A percentile compares a stretch with the other conserved stretches of the same genome.
Conservation (phyloP, 1,284 basidiomycete genomes). For the Tilletia walkeri region DNA sequence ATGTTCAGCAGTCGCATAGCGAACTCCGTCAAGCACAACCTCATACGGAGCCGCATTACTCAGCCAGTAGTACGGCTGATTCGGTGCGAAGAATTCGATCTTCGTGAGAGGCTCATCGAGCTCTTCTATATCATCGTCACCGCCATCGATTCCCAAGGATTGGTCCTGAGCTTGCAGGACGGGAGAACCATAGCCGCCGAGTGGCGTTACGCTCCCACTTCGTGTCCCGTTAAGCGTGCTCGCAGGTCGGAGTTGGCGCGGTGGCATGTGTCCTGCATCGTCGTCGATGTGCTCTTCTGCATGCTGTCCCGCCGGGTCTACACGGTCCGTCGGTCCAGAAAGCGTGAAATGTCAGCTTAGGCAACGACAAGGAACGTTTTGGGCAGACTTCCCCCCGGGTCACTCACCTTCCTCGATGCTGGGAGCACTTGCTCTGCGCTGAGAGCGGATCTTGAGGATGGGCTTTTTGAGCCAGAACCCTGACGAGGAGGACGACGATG, state of each 20-base stretch:
- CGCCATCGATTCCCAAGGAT: neutral
- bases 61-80: conserved; percentile 39
- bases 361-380: neutral
- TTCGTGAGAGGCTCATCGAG: neutral
- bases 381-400: neutral
- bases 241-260: neutral
- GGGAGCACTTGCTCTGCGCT: conserved; percentile 4
- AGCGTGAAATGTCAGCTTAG: neutral
- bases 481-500: too few relatives aligned
- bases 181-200: neutral
- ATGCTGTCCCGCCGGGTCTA: conserved; percentile 9
- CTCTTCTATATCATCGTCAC: neutral
- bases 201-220: conserved; percentile 1
- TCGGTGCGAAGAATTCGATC: conserved; percentile 32
- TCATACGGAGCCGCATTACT: conserved; percentile 33
- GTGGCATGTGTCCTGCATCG: neutral
- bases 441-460: neutral
- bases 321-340: neutral
- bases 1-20: conserved; percentile 34
- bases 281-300: conserved; percentile 2
- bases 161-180: conserved; percentile 1
- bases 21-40: conserved; percentile 30
- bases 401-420: neutral
- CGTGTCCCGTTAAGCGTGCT: neutral
- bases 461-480: conserved; percentile 3